Evolutionary conservation across 2,329 filamentous ascomycete species (phyloP), one percentile per base, ranked within the genome.

Genomic region (Paracamarosporium sp.): DNA sequence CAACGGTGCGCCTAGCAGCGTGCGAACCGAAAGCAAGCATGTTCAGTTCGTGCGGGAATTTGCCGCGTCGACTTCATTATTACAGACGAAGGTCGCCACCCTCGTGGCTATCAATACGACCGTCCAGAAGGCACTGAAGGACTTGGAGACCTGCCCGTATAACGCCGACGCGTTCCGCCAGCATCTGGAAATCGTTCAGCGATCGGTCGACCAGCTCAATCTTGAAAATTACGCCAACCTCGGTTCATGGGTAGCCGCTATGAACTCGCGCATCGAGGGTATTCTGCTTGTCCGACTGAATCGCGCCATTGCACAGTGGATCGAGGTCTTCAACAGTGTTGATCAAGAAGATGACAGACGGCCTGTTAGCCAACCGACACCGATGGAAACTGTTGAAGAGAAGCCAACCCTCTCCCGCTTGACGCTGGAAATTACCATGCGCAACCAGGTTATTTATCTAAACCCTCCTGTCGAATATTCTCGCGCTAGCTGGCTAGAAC

Each of bases 21-120:
- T 83, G 56, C 75, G 75, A 35, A 79, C 86, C 17, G 93, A 97
- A 76, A 97, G 92, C 80, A 95, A 93, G 76, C 96, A 99, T 75
- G 93, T 97, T 50, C 90, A 97, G 72, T 99, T 98, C 73, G 93
- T 99, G 47, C 90, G 93, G 30, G 93, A 97, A 68, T 96, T 99
- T 69, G 93, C 93, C 35, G 86, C 88, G 1, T 89, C 93, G 0
- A 92, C 97, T 5, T 94, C 93, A 0, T 84, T 95, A 15, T 84
- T 99, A 1, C 95, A 99, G 76, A 86, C 84, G 55, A 99, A 99
- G 80, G 93, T 93, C 0, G 84, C 88, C 11, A 90, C 90, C 0
- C 81, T 99, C 50, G 84, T 87, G 41, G 86, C 87, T 5, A 96
- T 96, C 63, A 89, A 97, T 70, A 82, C 89, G n/a, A 93, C 85